Base-by-base conservation (phyloP, 352 stramenopile genomes). In the Aphanomyces cochlioides region DNA sequence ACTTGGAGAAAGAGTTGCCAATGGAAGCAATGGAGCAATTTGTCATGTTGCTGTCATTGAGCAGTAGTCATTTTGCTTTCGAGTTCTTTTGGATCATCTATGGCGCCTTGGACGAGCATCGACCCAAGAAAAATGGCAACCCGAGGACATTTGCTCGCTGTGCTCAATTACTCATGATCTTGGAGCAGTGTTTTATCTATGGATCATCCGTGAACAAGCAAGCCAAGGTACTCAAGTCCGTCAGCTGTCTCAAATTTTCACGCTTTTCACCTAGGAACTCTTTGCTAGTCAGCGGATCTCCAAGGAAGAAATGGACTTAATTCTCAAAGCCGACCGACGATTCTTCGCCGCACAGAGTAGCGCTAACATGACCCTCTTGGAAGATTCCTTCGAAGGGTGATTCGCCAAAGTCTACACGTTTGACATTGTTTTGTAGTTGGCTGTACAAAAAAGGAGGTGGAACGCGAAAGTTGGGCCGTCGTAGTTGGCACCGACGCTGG, bases 71-170 rank as follows among this genome's bases (percentile, higher is more conserved):
- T 71, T 89, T 93, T 56, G 86, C 86, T 7, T 68, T 92, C n/a
- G 83, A 92, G 68, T 83, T 92, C 67, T 92, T 93, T 74, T 93
- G 86, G 86, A 88, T 89, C 57, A 79, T 93, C 56, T 93, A 92
- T 69, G 84, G 83, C 0, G 76, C 86, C 7, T 54, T 93, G 41
- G 86, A 93, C 58, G 86, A 93, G 72, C 84, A 93, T 60, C 83
- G 86, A 0, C 86, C 86, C 13, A 92, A 93, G 64, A 78, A 79
- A 15, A 66, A 74, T 3, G 84, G 83, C 5, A 89, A 85, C 63
- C 82, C 81, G 1, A 79, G 76, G n/a, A 90, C 84, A 6, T 92
- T 91, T 67, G 68, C 75, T 17, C 80, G 86, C 13, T 93, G 86
- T 56, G 83, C 84, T 0, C 75, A 90, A 73, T 68, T 93, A n/a